Conservation (phyloP, 2,329 filamentous ascomycete genomes). For the Penicillium decumbens region DNA sequence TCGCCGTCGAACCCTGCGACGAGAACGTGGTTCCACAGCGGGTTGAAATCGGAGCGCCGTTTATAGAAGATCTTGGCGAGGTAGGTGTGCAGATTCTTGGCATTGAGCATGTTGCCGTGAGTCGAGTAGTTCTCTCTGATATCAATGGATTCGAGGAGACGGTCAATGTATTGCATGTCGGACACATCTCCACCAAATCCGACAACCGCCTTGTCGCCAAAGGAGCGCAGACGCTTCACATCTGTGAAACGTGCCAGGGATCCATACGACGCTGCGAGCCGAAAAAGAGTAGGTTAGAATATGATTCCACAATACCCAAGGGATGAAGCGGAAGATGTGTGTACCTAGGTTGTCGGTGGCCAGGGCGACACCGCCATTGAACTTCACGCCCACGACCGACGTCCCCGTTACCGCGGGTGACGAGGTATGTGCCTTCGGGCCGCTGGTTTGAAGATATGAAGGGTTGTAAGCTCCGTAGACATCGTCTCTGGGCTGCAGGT, state of each 20-base stretch:
- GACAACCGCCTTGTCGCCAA: constrained; percentile 76
- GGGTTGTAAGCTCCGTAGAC: constrained; percentile 90
- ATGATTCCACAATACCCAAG: neutral
- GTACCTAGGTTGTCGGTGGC: constrained; percentile 93
- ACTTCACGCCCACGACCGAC: constrained; percentile 91
- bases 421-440: constrained; percentile 81
- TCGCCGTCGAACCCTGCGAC: constrained; percentile 82
- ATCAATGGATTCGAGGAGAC: constrained; percentile 78
- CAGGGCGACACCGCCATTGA: constrained; percentile 92
- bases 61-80: constrained; percentile 93
- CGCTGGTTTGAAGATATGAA: constrained; percentile 68
- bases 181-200: constrained; percentile 96
- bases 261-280: constrained; percentile 77
- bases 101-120: constrained; percentile 61
- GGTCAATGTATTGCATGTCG: constrained; percentile 98
- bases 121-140: constrained; percentile 80
- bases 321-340: constrained; percentile 18
- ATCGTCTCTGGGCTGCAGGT: constrained; percentile 81
- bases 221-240: constrained; percentile 88
- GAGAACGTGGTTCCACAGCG: constrained; percentile 92
- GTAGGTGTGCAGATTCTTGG: constrained; percentile 94
- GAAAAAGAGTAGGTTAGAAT: constrained; percentile 7
- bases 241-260: constrained; percentile 94
- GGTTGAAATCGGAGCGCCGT: constrained; percentile 91
- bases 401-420: constrained; percentile 92